These are phyloP conservation scores for Rubroboletus pulcherrimus DNA, from an alignment of 768 basidiomycete species.

Conservation along the genomic window DNA sequence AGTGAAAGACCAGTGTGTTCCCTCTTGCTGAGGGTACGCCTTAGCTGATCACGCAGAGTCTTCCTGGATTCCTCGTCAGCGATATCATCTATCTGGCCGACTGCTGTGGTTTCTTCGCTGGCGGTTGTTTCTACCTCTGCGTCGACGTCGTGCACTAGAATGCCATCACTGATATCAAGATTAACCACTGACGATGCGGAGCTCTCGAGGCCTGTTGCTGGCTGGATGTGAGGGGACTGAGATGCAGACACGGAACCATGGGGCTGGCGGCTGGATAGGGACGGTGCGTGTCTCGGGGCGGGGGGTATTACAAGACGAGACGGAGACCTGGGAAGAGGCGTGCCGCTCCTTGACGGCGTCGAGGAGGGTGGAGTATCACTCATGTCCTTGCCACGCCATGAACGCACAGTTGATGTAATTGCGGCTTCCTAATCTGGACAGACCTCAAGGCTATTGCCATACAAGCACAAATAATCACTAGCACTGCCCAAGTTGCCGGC, in stretches of 20 bases:
- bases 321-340: conserved; percentile 39
- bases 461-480: conserved; percentile 17
- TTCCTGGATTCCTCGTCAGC: conserved; percentile 60
- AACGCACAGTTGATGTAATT: neutral
- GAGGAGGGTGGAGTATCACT: conserved; percentile 27
- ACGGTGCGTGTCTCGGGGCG: conserved; percentile 48
- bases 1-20: conserved; percentile 42
- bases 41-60: conserved; percentile 64
- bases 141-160: conserved; percentile 69
- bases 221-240: conserved; percentile 25
- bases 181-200: conserved; percentile 70
- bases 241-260: conserved; percentile 37
- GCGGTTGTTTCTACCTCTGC: conserved; percentile 54
- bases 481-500: conserved; percentile 26
- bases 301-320: conserved; percentile 54
- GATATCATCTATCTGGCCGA: conserved; percentile 40
- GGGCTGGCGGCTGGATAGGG: conserved; percentile 54
- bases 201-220: conserved; percentile 46
- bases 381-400: conserved; percentile 19
- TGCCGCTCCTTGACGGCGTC: conserved; percentile 35
- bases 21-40: conserved; percentile 57
- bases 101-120: conserved; percentile 50
- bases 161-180: conserved; percentile 62
- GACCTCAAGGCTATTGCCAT: neutral
- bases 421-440: neutral